These are phyloP conservation scores for Hebeloma cylindrosporum DNA, from an alignment of 768 basidiomycete genomes.

Conservation along the genomic window DNA sequence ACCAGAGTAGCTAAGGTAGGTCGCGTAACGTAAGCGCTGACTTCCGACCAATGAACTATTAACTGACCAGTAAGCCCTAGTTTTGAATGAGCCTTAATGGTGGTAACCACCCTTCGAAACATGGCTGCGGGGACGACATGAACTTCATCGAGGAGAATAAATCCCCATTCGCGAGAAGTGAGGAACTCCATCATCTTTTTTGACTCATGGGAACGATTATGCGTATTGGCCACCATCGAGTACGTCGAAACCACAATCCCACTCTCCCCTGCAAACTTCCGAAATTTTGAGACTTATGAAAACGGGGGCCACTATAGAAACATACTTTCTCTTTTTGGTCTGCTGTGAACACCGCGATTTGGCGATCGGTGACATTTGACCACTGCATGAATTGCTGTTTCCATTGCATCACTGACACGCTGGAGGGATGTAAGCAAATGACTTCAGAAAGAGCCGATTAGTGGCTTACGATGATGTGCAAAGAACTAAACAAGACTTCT, in stretches of 20 bases:
- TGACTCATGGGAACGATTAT: conserved; percentile 97
- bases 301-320: not conserved
- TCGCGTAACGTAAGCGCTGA: not conserved
- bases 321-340: conserved; percentile 95
- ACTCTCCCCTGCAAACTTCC: conserved; percentile 91
- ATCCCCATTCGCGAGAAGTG: conserved; percentile 98
- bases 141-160: conserved; percentile 95
- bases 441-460: not conserved
- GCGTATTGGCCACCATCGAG: conserved; percentile 99
- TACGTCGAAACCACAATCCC: conserved; percentile 99
- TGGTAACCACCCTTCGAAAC: conserved; percentile 97
- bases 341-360: conserved; percentile 97
- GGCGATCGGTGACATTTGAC: conserved; percentile 96
- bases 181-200: conserved; percentile 99
- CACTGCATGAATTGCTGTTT: conserved; percentile 97
- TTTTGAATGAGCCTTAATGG: conserved; percentile 98
- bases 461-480: conserved; percentile 91
- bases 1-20: conserved; percentile 84
- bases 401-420: conserved; percentile 98
- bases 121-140: conserved; percentile 99
- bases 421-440: conserved; percentile 27
- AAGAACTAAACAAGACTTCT: conserved; percentile 95
- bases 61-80: conserved; percentile 88
- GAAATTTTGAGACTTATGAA: conserved; percentile 9
- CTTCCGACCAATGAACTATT: conserved; percentile 5